A percentile compares a stretch with the other conserved stretches of the same genome.
phyloP scores from a whole-genome alignment of 208 protist genomes.

The Angomonas deanei region DNA sequence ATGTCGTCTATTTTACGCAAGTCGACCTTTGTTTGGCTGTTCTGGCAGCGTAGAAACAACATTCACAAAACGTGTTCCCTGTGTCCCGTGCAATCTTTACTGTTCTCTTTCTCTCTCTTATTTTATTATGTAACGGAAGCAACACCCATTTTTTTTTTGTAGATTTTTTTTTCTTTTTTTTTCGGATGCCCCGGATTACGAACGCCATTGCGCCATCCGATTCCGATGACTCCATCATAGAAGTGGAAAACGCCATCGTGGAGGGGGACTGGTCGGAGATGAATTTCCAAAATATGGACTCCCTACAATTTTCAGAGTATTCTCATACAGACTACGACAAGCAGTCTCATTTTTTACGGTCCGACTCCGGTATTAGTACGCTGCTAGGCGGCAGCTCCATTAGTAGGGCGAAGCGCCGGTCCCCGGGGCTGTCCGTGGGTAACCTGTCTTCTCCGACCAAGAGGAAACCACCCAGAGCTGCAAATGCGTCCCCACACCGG shows the following conservation, averaged over 20 bases:
- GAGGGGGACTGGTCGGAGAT: constrained; percentile 21
- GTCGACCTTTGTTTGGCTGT: not conserved
- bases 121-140: not conserved
- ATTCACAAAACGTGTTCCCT: no score
- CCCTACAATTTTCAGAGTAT: constrained; percentile 36
- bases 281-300: constrained; percentile 24
- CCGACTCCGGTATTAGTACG: constrained; percentile 6
- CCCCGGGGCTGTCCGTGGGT: not conserved
- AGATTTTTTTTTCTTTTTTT: not conserved
- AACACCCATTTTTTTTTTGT: not conserved
- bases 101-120: not conserved
- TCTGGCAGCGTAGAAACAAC: no score
- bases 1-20: not conserved
- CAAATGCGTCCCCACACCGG: no score
- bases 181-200: constrained; percentile 13
- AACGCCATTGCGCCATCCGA: constrained; percentile 9
- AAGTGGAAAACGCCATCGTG: constrained; percentile 4
- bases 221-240: constrained; percentile 13
- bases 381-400: not conserved
- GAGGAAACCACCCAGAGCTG: not conserved
- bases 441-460: not conserved
- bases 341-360: constrained; percentile 25
- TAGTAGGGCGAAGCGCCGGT: not conserved
- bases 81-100: not conserved
- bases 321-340: constrained; percentile 28